A percentile compares a stretch with the other conserved stretches of the same genome.
These are phyloP conservation scores for Leishmania gerbilli DNA, from an alignment of 208 protist species.

Conservation along the genomic window DNA sequence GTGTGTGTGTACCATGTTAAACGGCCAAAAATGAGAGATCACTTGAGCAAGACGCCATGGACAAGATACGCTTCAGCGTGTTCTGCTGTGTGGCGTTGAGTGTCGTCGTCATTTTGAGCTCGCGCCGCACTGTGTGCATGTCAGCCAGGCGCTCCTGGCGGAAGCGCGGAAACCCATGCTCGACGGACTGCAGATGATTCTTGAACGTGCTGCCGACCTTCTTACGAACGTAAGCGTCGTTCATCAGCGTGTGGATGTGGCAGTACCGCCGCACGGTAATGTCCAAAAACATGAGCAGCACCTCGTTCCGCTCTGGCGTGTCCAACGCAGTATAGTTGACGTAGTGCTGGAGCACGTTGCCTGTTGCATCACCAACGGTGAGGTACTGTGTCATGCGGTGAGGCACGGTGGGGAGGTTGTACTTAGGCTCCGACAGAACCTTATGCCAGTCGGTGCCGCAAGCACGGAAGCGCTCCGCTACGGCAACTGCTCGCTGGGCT, in stretches of 20 bases:
- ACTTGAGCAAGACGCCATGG: slow-evolving; percentile 14
- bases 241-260: slow-evolving; percentile 16
- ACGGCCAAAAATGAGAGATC: slow-evolving; percentile 22
- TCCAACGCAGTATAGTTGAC: slow-evolving; percentile 5
- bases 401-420: slow-evolving; percentile 21
- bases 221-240: slow-evolving; percentile 15
- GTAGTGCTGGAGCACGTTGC: slow-evolving; percentile 9
- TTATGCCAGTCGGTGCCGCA: slow-evolving; percentile 38
- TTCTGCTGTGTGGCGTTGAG: slow-evolving; percentile 14
- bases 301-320: slow-evolving; percentile 17
- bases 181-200: slow-evolving; percentile 1
- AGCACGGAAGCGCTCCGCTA: slow-evolving; percentile 11
- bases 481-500: not conserved
- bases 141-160: slow-evolving; percentile 3
- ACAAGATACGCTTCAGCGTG: not conserved
- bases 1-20: not conserved
- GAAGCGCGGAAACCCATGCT: slow-evolving; percentile 13
- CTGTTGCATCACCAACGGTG: slow-evolving; percentile 10
- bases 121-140: slow-evolving; percentile 13
- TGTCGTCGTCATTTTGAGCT: slow-evolving; percentile 12
- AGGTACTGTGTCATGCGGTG: slow-evolving; percentile 28
- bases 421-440: slow-evolving; percentile 13
- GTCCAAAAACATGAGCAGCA: slow-evolving; percentile 28
- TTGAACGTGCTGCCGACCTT: not conserved
- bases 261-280: slow-evolving; percentile 38